Evolutionary conservation across 352 stramenopile genomes (phyloP).

Genomic region (Phytophthora litchii): DNA sequence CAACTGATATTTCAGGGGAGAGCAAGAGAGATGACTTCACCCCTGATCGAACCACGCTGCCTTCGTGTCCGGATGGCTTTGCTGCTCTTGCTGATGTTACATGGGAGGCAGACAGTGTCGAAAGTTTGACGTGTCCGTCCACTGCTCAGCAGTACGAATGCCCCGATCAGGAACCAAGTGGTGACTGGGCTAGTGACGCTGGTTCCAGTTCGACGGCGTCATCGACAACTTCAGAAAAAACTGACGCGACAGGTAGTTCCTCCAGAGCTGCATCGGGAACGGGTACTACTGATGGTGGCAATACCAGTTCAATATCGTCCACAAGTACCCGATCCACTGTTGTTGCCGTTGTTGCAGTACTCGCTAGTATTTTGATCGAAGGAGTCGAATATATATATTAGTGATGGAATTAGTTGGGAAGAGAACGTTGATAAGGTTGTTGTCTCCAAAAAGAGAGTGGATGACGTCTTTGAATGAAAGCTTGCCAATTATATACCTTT

Average conservation of each 20-base stretch:
- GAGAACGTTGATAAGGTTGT: slow-evolving; percentile 8
- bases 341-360: slow-evolving; percentile 15
- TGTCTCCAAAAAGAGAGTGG: background rate
- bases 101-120: slow-evolving; percentile 49
- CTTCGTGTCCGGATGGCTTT: slow-evolving; percentile 44
- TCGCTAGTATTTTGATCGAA: slow-evolving; percentile 29
- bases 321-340: slow-evolving; percentile 24
- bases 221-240: slow-evolving; percentile 26
- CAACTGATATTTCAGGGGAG: slow-evolving; percentile 47
- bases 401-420: slow-evolving; percentile 5
- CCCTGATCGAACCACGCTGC: slow-evolving; percentile 33
- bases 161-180: slow-evolving; percentile 49
- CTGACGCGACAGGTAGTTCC: slow-evolving; percentile 15
- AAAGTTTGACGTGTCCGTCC: slow-evolving; percentile 45
- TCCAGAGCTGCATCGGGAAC: slow-evolving; percentile 11
- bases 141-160: slow-evolving; percentile 49
- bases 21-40: slow-evolving; percentile 43
- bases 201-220: slow-evolving; percentile 29
- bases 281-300: slow-evolving; percentile 16
- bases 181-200: slow-evolving; percentile 45
- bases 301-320: slow-evolving; percentile 23
- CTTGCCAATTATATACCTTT: background rate
- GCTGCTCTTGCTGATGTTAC: slow-evolving; percentile 38
- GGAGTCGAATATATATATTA: slow-evolving; percentile 17
- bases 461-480: background rate